phyloP scores from a whole-genome alignment of 306 rosid species.

The Quercus wislizeni region DNA sequence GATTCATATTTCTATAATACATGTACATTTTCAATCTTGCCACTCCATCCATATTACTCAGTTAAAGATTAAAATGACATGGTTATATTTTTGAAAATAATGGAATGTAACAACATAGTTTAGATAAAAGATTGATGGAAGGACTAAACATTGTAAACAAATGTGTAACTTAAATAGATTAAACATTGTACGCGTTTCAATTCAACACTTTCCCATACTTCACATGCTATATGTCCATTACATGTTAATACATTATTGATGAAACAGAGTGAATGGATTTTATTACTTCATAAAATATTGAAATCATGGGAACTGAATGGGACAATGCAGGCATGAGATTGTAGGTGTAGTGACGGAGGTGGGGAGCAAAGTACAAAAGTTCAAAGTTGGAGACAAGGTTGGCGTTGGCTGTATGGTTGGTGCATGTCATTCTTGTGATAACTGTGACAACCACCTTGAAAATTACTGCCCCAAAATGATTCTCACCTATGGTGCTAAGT shows the following conservation, averaged over 20 bases:
- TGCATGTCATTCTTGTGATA: slow-evolving; percentile 18
- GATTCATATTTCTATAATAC: too few species aligned
- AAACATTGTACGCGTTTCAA: too few species aligned
- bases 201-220: too few species aligned
- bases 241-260: background rate
- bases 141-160: too few species aligned
- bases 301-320: background rate
- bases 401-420: slow-evolving; percentile 29
- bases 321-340: slow-evolving; percentile 15
- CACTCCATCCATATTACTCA: too few species aligned
- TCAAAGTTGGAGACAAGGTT: slow-evolving; percentile 29
- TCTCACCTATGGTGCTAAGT: slow-evolving; percentile 1
- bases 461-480: slow-evolving; percentile 19
- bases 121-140: too few species aligned
- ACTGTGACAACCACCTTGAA: slow-evolving; percentile 15
- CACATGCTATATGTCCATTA: background rate
- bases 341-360: slow-evolving; percentile 28
- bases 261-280: background rate
- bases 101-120: too few species aligned
- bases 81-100: too few species aligned
- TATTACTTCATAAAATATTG: background rate
- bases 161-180: too few species aligned
- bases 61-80: too few species aligned
- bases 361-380: slow-evolving; percentile 28
- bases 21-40: too few species aligned